These are phyloP conservation scores for Trichosanthes cucumerina DNA, from an alignment of 306 rosid genomes.

Conservation along the genomic window DNA sequence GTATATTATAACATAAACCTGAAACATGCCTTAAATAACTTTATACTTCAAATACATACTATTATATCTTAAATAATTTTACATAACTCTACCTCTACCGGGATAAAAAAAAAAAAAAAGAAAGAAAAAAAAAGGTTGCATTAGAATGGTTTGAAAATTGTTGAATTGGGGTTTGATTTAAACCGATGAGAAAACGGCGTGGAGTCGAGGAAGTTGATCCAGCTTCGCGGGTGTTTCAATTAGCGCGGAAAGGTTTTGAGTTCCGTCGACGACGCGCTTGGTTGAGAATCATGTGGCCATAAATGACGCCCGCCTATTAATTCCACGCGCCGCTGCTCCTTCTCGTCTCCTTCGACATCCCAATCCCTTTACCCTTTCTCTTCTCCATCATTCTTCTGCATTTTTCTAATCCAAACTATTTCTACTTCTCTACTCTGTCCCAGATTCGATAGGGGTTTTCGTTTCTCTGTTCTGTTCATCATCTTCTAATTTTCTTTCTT, in stretches of 20 bases:
- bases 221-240: not conserved
- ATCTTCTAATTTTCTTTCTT: not conserved
- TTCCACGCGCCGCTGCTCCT: conserved; percentile 14
- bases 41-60: too few relatives aligned
- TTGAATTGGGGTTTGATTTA: too few relatives aligned
- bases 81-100: too few relatives aligned
- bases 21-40: too few relatives aligned
- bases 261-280: not conserved
- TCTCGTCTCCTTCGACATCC: not conserved
- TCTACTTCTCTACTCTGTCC: not conserved
- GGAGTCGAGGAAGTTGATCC: not conserved
- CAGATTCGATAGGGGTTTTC: not conserved
- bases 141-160: too few relatives aligned
- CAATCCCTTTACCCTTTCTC: not conserved
- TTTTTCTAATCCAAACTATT: not conserved
- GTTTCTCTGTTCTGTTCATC: not conserved
- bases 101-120: too few relatives aligned
- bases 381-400: too few relatives aligned
- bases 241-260: not conserved
- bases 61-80: too few relatives aligned
- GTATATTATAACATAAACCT: too few relatives aligned
- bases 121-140: too few relatives aligned
- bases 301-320: not conserved
- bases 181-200: too few relatives aligned
- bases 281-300: not conserved